phyloP scores from a whole-genome alignment of 2,329 filamentous ascomycete species.

The Diaporthe citri region DNA sequence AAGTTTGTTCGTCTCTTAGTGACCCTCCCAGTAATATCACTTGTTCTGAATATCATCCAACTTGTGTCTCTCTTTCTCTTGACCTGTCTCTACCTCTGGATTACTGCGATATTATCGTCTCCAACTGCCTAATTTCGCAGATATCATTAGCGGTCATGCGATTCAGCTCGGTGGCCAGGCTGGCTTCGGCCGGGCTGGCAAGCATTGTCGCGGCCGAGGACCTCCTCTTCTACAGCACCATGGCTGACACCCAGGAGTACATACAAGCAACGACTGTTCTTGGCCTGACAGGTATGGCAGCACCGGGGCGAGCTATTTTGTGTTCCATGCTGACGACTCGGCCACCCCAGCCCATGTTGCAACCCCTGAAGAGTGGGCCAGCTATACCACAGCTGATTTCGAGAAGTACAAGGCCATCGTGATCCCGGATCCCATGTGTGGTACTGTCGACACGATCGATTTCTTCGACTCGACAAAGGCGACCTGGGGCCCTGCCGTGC shows the following conservation, averaged over 20 bases:
- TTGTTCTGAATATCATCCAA: conserved; percentile 33
- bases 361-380: conserved; percentile 51
- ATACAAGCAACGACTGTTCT: conserved; percentile 41
- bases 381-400: conserved; percentile 57
- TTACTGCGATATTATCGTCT: not conserved
- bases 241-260: conserved; percentile 45
- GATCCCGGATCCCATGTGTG: conserved; percentile 55
- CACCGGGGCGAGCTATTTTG: not conserved
- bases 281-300: conserved; percentile 40
- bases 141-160: conserved; percentile 28
- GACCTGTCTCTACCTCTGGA: conserved; percentile 19
- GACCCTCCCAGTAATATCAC: conserved; percentile 4
- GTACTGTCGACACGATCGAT: conserved; percentile 46
- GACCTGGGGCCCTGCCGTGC: conserved; percentile 55
- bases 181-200: conserved; percentile 39
- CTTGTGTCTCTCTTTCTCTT: conserved; percentile 38
- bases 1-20: conserved; percentile 30
- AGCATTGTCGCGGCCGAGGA: conserved; percentile 41
- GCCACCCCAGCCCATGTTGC: conserved; percentile 49
- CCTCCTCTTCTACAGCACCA: conserved; percentile 44
- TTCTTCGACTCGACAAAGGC: conserved; percentile 55
- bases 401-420: conserved; percentile 59
- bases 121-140: not conserved
- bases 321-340: conserved; percentile 17
- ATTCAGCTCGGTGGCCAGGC: conserved; percentile 31